These are phyloP conservation scores for Neurospora sp. DNA, from an alignment of 495 filamentous ascomycete species.

Conservation along the genomic window DNA sequence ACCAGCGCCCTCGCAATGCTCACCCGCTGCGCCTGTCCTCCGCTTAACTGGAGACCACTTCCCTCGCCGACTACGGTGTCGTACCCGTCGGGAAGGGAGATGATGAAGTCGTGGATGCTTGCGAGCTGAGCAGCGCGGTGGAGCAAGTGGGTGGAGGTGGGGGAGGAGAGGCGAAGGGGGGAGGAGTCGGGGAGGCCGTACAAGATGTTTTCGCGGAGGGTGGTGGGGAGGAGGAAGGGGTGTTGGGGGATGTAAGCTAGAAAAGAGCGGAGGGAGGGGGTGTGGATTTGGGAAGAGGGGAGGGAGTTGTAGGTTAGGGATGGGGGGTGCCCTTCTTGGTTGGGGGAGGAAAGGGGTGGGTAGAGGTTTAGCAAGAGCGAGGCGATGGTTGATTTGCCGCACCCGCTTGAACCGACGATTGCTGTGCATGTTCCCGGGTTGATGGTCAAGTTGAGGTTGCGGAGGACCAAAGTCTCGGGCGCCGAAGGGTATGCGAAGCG, in stretches of 20 bases:
- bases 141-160: constrained; percentile 25
- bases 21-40: constrained; percentile 76
- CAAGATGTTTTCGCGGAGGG: constrained; percentile 65
- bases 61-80: constrained; percentile 66
- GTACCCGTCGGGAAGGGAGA: constrained; percentile 62
- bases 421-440: constrained; percentile 51
- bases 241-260: constrained; percentile 71
- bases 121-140: constrained; percentile 53
- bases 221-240: constrained; percentile 65
- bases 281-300: constrained; percentile 48
- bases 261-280: constrained; percentile 51
- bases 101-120: constrained; percentile 73
- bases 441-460: constrained; percentile 50
- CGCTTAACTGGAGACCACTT: too few relatives aligned
- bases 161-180: constrained; percentile 18
- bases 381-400: constrained; percentile 80
- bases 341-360: too few relatives aligned
- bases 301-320: constrained; percentile 47
- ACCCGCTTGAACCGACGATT: constrained; percentile 74
- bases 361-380: constrained; percentile 51
- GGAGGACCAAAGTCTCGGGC: constrained; percentile 43
- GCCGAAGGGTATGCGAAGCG: constrained; percentile 61
- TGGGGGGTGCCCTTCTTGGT: too few relatives aligned
- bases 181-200: constrained; percentile 54
- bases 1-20: constrained; percentile 74